These are phyloP conservation scores for Eucalyptus marginata DNA, from an alignment of 345 rosid genomes.

Conservation along the genomic window DNA sequence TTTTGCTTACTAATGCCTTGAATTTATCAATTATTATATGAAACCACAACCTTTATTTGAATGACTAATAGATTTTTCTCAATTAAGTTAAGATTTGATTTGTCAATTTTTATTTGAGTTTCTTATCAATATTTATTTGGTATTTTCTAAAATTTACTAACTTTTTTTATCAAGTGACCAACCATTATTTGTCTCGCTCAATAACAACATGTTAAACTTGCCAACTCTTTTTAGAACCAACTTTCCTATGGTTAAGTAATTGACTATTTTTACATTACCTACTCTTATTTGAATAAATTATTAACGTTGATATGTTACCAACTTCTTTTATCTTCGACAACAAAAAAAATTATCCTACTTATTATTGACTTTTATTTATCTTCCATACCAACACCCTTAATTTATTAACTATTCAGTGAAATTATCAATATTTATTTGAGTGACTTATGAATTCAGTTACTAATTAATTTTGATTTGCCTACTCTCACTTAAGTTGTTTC, in stretches of 20 bases:
- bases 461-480: not conserved
- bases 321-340: not conserved
- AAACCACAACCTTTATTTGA: not conserved
- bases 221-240: not conserved
- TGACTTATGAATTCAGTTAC: not conserved
- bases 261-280: not conserved
- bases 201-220: not conserved
- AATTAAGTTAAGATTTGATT: not conserved
- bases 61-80: not conserved
- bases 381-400: not conserved
- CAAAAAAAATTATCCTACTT: not conserved
- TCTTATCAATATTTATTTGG: not conserved
- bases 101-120: not conserved
- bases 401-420: not conserved
- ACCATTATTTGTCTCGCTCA: not conserved
- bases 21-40: not conserved
- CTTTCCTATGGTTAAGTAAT: not conserved
- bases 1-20: not conserved
- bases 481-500: not conserved
- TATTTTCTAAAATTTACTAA: not conserved
- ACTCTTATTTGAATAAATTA: not conserved
- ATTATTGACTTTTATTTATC: not conserved
- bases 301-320: not conserved
- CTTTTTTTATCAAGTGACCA: not conserved
- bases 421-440: not conserved